Evolutionary conservation across 768 basidiomycete genomes (phyloP), one percentile per base, ranked within the genome.

Genomic region (Rubroboletus satanas): DNA sequence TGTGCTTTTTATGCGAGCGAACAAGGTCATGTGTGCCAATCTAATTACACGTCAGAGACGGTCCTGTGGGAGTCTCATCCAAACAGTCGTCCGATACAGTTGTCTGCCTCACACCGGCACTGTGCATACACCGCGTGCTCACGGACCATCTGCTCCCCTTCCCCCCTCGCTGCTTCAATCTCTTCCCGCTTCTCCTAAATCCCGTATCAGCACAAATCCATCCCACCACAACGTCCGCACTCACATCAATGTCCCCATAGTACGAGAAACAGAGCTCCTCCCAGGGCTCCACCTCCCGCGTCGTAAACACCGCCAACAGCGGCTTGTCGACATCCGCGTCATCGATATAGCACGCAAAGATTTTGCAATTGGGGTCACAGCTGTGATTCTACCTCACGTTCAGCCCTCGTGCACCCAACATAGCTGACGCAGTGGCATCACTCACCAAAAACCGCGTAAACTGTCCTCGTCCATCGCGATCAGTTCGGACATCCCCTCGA

Each of bases 401-500:
- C 44, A 51, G 38, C 32, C 7, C 15, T 31, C 35, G 33, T 29
- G 15, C 26, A 11, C 15, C 11, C 36, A 18, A 18, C 6, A 49
- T 32, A 8, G 21, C 39, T 28, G 32, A 21, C 4, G 18, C 10
- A 5, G 8, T 33, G 9, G 18, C 14, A 10, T 5, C 14, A 75
- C 82, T 63, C 66, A 90, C 93, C 61, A 95, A 71, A 64, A 90
- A 96, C 32, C 93, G 82, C n/a, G 93, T 94, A 70, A 94, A 93
- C 93, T 95, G 60, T n/a, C n/a, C 51, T 29, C 37, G 43, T 38
- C 11, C 41, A 15, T 17, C 41, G 26, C 6, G 12, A 37, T 57
- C 45, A 60, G 48, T 35, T 7, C 47, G 44, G 12, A 15, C 26
- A 55, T 53, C 47, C 17, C 38, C 41, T 45, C 37, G 21, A 49